Base-by-base conservation (phyloP, 176 grass and related monocot species). In the Secale cereale region DNA sequence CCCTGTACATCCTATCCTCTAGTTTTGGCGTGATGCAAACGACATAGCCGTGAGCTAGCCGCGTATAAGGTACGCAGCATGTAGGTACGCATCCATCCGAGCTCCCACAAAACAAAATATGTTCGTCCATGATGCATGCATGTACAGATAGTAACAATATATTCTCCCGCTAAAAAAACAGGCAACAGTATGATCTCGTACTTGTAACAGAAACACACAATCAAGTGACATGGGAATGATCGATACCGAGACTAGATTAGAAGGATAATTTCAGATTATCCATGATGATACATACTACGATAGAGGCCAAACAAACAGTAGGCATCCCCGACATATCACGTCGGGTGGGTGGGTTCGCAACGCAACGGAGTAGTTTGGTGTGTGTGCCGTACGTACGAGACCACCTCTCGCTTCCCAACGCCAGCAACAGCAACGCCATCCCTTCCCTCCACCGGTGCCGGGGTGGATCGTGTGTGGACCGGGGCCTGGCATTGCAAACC, bases 1-100 rank as follows among this genome's bases (percentile, higher is more conserved):
- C 4, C n/a, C 11, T 71, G 20, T 63, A 32, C 23, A 59, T 73
- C 67, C 33, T 60, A 54, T 33, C 46, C 13, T 74, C 41, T 79
- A 60, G 77, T 22, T 50, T 70, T 68, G 59, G 46, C 82, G 27
- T 26, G 3, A 68, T 23, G 87, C 69, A 76, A 67, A 75, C 15
- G 60, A 27, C 30, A 29, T 4, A 28, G 11, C 0, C 12, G 17
- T 74, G 54, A 40, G 27, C 41, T 64, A 52, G 30, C 7, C 54
- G 27, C 8, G 27, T 17, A n/a, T n/a, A n/a, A 37, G 7, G 13
- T 30, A 17, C 35, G 45, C 45, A 56, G 41, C 66, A 54, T 56
- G 75, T 31, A n/a, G n/a, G n/a, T n/a, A n/a, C n/a, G n/a, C n/a
- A 65, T 45, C 39, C n/a, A 65, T 33, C 40, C 48, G 8, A n/a